Evolutionary conservation across 257 asterid species (phyloP), one percentile per base, ranked within the genome.

Genomic region (Perilla frutescens): DNA sequence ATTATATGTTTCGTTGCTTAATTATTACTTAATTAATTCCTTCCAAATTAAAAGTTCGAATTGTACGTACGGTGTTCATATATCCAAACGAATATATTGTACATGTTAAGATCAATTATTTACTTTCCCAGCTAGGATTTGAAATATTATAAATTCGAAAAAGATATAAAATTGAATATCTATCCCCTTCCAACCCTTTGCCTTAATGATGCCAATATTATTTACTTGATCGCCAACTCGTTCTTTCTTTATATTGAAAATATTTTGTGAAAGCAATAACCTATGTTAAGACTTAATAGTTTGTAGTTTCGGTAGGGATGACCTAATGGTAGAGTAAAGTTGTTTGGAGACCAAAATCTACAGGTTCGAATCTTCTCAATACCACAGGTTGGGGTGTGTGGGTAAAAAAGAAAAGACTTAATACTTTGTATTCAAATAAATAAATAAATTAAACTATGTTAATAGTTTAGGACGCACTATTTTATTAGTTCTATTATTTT

Each of bases 41-140:
- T 39, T 61, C 26, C 26, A 20, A 20, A 20, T 20, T 58, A 3
- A 15, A 58, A 32, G 32, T 5, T 14, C 40, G 1, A 3, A 37
- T 32, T 12, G 4, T 20, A 20, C 26, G 40, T 29, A 45, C 7
- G 1, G 15, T 44, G 31, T 37, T 62, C 45, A 34, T 12, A 53
- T 68, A 68, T 37, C 51, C 5, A 15, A 36, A 50, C 8, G 26
- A 39, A 68, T 9, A 54, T 55, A 15, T 43, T 20, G n/a, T n/a
- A n/a, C n/a, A n/a, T n/a, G 55, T 68, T 37, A 40, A 34, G 51
- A 53, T 37, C 47, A 53, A 11, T 54, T 53, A 69, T 69, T 55
- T 40, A 10, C 40, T 53, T 53, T 67, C 49, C 61, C 14, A 49
- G 13, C 9, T 20, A 2, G 13, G 11, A 15, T 11, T 50, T 20